Evolutionary conservation across 2,329 filamentous ascomycete species (phyloP), one percentile per base, ranked within the genome.

Genomic region (Penicillium sp.): DNA sequence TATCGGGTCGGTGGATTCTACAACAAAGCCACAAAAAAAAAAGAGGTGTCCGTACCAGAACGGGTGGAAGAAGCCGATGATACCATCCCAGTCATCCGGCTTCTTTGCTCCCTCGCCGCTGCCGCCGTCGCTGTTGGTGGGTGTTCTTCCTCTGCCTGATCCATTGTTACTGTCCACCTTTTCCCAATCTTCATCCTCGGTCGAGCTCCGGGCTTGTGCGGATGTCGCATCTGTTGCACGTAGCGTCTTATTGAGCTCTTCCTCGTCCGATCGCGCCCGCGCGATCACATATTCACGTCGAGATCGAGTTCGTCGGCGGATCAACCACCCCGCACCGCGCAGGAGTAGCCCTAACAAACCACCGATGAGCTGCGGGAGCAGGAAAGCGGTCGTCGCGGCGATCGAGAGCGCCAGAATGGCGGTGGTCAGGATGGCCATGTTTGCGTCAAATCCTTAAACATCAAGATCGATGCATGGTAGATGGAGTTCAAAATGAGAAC

Each of bases 21-120:
- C 39, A 38, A 9, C 27, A 46, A 8, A 44, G 45, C 34, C 46
- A 44, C 26, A 42, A 29, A 29, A 32, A 25, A n/a, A 24, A 39
- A 27, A 48, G 34, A 45, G 26, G n/a, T 49, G 28, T 40, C 4
- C 78, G 54, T 75, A 91, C 88, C 93, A 97, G 68, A 96, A 98
- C 1, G 93, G 93, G 68, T 98, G 93, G 66, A 98, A 95, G 77
- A 98, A 97, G 40, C 89, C 93, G 53, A 97, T 82, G 45, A 96
- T 83, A 29, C 90, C 90, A 52, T 84, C 77, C 87, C 88, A 96
- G 39, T 85, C 77, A 56, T 78, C 74, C n/a, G 47, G 27, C 8
- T 39, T 44, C 26, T 43, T 35, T 37, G 33, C 25, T n/a, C 78
- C 74, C 9, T 66, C 63, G 48, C 65, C 67, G 26, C 66, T 66